Evolutionary conservation across 805 yeast species (phyloP).

Genomic region (Cyberlindnera euphorbiiphila): DNA sequence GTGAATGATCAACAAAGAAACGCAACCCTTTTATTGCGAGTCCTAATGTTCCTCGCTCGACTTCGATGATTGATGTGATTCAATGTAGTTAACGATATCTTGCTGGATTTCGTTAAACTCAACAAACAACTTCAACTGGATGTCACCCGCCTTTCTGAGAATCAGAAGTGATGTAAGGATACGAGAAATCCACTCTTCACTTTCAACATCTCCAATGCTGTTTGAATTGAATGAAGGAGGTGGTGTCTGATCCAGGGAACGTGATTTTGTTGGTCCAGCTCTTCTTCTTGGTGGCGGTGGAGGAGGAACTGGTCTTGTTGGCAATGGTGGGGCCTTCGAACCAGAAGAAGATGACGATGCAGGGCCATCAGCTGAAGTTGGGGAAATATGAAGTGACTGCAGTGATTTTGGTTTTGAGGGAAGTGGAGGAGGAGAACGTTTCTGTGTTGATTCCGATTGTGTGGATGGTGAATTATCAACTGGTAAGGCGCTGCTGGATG

Average conservation of each 20-base stretch:
- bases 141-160: conserved; percentile 16
- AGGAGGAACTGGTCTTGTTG: conserved; percentile 27
- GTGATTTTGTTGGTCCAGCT: neutral
- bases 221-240: conserved; percentile 11
- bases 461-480: conserved; percentile 5
- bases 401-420: conserved; percentile 25
- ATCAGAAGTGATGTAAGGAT: conserved; percentile 31
- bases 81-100: conserved; percentile 22
- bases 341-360: neutral
- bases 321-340: conserved; percentile 28
- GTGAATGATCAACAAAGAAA: too few relatives aligned
- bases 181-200: conserved; percentile 55
- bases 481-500: neutral
- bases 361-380: conserved; percentile 25
- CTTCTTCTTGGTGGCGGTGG: conserved; percentile 32
- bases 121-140: conserved; percentile 19
- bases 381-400: conserved; percentile 7
- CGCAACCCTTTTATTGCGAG: too few relatives aligned
- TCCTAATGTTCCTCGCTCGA: neutral
- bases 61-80: too few relatives aligned
- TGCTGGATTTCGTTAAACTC: conserved; percentile 25
- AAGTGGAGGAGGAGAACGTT: conserved; percentile 27
- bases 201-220: conserved; percentile 41
- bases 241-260: neutral
- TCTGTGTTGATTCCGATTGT: conserved; percentile 13